Evolutionary conservation across 2,329 filamentous ascomycete genomes (phyloP).

Genomic region (Calonectria hongkongensis): DNA sequence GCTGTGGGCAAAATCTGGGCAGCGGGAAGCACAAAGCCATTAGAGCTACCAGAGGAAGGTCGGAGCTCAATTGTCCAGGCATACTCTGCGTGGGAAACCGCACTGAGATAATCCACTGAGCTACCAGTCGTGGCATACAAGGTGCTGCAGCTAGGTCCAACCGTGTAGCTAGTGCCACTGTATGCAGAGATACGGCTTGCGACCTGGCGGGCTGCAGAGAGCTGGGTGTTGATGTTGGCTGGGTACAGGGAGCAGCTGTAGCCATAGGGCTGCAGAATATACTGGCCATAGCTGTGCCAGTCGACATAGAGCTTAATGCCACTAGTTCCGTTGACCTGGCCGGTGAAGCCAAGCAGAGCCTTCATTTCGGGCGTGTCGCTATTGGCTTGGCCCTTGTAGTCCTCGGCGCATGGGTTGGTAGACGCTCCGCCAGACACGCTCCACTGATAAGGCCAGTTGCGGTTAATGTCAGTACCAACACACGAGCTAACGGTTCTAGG

Average conservation of each 20-base stretch:
- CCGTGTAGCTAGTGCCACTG: slow-evolving; percentile 48
- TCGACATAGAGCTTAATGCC: slow-evolving; percentile 79
- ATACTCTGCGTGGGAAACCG: slow-evolving; percentile 64
- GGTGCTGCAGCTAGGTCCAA: slow-evolving; percentile 74
- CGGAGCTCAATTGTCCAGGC: slow-evolving; percentile 64
- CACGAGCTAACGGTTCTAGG: slow-evolving; percentile 63
- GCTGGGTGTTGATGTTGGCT: slow-evolving; percentile 66
- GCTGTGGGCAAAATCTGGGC: slow-evolving; percentile 63
- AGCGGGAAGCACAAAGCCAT: slow-evolving; percentile 66
- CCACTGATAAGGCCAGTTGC: slow-evolving; percentile 77
- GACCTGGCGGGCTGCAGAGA: slow-evolving; percentile 62
- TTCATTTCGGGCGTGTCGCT: slow-evolving; percentile 71
- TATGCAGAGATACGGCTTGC: slow-evolving; percentile 37
- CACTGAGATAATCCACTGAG: slow-evolving; percentile 67
- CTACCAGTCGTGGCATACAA: slow-evolving; percentile 74
- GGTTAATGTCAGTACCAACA: slow-evolving; percentile 74
- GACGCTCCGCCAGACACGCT: slow-evolving; percentile 68
- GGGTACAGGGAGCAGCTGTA: slow-evolving; percentile 70
- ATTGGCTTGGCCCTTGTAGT: slow-evolving; percentile 65
- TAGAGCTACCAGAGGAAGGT: slow-evolving; percentile 54
- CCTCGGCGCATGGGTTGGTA: slow-evolving; percentile 70
- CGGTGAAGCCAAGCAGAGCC: slow-evolving; percentile 62
- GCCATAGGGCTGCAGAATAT: slow-evolving; percentile 75
- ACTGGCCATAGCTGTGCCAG: slow-evolving; percentile 78
- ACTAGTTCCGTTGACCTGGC: slow-evolving; percentile 51